Percentiles rank a stretch among this genome's conserved stretches.
Conservation (phyloP, 2,329 filamentous ascomycete species). For the Hypoxylon sp. region DNA sequence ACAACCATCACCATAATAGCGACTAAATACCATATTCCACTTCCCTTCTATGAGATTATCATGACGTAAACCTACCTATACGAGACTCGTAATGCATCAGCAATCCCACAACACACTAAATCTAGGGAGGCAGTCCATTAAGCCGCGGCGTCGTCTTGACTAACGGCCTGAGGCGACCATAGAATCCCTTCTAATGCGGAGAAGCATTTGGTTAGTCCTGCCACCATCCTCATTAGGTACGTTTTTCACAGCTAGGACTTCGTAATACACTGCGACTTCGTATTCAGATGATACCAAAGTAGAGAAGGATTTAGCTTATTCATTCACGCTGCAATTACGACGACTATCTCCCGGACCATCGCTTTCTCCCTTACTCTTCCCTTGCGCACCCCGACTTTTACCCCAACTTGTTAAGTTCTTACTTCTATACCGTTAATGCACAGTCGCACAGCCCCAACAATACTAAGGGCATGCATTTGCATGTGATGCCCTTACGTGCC, state of each 20-base stretch:
- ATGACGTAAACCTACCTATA: background rate
- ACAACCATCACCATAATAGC: background rate
- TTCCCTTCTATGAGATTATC: background rate
- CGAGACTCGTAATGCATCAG: background rate
- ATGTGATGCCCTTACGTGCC: slow-evolving; percentile 3
- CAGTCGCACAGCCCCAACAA: background rate
- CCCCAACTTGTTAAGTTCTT: background rate
- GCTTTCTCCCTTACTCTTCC: background rate
- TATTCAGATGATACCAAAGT: background rate
- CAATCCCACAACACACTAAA: too few relatives aligned
- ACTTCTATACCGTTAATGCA: background rate
- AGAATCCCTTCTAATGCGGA: too few relatives aligned
- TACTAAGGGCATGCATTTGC: background rate
- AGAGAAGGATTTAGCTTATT: background rate
- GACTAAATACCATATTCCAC: background rate
- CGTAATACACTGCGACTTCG: background rate
- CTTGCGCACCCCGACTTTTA: background rate
- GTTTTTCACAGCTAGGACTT: background rate
- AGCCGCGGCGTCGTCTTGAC: background rate
- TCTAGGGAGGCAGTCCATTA: background rate
- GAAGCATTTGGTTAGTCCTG: too few relatives aligned
- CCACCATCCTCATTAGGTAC: background rate
- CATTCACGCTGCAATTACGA: background rate
- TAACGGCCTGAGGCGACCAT: too few relatives aligned
- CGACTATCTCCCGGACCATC: background rate